Conservation (phyloP, 768 basidiomycete genomes). For the Leccinum imitatum region DNA sequence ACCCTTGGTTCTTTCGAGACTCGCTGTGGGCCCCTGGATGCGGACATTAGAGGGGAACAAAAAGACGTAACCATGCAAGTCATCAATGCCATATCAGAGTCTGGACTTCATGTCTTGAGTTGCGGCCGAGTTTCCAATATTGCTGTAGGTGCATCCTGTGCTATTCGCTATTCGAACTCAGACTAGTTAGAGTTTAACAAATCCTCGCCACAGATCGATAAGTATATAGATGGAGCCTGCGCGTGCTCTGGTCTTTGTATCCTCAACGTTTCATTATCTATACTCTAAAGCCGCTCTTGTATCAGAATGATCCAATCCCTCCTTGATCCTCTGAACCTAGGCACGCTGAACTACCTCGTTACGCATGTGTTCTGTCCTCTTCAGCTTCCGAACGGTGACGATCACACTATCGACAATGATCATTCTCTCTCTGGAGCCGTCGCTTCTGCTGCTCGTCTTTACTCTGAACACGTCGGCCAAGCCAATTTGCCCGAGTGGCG, state of each 20-base stretch:
- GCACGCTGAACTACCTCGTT: slow-evolving; percentile 25
- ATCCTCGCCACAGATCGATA: background rate
- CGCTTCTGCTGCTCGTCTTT: slow-evolving; percentile 22
- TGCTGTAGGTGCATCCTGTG: background rate
- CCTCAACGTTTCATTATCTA: background rate
- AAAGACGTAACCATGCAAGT: no score
- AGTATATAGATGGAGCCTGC: background rate
- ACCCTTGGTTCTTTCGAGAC: background rate
- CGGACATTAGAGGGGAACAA: background rate
- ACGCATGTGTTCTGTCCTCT: slow-evolving; percentile 41
- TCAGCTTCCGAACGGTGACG: slow-evolving; percentile 36
- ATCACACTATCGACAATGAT: slow-evolving; percentile 21
- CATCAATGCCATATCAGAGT: no score
- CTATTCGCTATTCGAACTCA: background rate
- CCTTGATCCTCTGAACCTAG: background rate
- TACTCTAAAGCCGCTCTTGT: background rate
- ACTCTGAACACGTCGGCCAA: background rate
- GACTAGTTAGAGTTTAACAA: background rate
- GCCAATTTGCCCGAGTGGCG: background rate
- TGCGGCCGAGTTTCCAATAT: background rate
- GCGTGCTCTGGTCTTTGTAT: background rate
- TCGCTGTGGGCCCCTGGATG: background rate
- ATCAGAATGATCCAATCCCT: background rate
- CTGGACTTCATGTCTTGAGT: background rate
- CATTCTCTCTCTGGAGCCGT: slow-evolving; percentile 26